Conservation (phyloP, 2,329 filamentous ascomycete genomes). For the Pseudocercospora pini-densiflorae region DNA sequence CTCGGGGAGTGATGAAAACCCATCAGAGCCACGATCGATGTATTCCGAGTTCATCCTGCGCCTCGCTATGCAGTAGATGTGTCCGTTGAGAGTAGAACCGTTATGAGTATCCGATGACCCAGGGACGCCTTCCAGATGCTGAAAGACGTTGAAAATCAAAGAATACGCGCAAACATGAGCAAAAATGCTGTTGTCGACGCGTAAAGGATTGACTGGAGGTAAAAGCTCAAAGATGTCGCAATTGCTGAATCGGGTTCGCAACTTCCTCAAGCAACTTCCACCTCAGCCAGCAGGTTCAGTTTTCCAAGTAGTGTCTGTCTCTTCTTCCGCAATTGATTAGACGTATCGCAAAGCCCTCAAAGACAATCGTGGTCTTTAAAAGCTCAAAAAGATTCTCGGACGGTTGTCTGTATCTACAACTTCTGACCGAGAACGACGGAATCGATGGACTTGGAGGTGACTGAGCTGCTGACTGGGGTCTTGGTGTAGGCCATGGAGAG, state of each 20-base stretch:
- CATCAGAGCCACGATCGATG: constrained; percentile 27
- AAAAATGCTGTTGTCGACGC: constrained; percentile 10
- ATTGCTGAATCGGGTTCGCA: neutral
- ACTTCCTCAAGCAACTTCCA: neutral
- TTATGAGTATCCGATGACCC: constrained; percentile 28
- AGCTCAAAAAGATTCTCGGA: constrained; percentile 14
- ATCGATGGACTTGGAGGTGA: constrained; percentile 35
- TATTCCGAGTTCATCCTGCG: constrained; percentile 36
- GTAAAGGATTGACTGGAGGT: neutral
- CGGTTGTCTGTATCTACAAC: constrained; percentile 25
- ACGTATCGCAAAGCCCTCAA: constrained; percentile 9
- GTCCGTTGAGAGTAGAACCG: constrained; percentile 35
- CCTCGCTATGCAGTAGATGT: constrained; percentile 26
- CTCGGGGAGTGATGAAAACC: constrained; percentile 42
- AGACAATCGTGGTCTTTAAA: constrained; percentile 11
- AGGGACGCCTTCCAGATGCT: constrained; percentile 37
- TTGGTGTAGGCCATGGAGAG: constrained; percentile 25
- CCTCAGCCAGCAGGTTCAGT: constrained; percentile 19
- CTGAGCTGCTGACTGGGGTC: constrained; percentile 32
- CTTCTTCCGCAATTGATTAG: constrained; percentile 23
- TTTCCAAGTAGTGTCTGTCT: constrained; percentile 29
- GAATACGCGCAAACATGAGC: constrained; percentile 25
- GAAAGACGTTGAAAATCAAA: constrained; percentile 32
- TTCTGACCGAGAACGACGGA: constrained; percentile 22
- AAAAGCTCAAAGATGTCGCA: neutral